Percentiles rank a stretch among this genome's conserved stretches.
Conservation (phyloP, 371 early-diverging fungal species). For the Mucor plumbeus region DNA sequence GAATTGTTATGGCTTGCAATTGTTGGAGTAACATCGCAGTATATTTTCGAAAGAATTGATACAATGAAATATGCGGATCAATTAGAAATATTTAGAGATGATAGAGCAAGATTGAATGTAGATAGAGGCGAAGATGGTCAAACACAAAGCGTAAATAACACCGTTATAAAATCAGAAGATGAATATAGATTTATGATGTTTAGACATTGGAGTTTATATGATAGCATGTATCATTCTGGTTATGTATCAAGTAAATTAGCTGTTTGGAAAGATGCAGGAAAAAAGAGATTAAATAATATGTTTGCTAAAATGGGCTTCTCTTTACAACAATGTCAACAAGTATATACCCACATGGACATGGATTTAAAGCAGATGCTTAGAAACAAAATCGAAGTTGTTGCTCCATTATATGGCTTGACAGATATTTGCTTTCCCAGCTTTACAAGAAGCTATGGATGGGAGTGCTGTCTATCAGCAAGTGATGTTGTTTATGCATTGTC, state of each 20-base stretch:
- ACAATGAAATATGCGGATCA: slow-evolving; percentile 59
- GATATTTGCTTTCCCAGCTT: slow-evolving; percentile 84
- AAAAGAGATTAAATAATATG: slow-evolving; percentile 75
- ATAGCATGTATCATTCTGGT: slow-evolving; percentile 84
- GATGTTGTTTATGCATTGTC: slow-evolving; percentile 83
- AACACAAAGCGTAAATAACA: slow-evolving; percentile 2
- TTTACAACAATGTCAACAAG: slow-evolving; percentile 69
- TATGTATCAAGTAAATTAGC: slow-evolving; percentile 86
- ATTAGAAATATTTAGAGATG: slow-evolving; percentile 61
- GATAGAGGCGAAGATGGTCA: slow-evolving; percentile 11
- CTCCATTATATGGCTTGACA: slow-evolving; percentile 78
- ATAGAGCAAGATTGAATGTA: slow-evolving; percentile 59
- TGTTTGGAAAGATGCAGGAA: slow-evolving; percentile 85
- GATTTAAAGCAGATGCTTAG: slow-evolving; percentile 70
- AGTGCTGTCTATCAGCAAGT: slow-evolving; percentile 73
- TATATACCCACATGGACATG: slow-evolving; percentile 83
- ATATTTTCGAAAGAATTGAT: slow-evolving; percentile 67
- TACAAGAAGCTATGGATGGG: slow-evolving; percentile 80
- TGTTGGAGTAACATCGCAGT: slow-evolving; percentile 74
- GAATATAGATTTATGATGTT: slow-evolving; percentile 87
- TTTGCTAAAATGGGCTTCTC: slow-evolving; percentile 91
- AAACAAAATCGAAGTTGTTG: slow-evolving; percentile 69
- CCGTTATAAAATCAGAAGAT: slow-evolving; percentile 51
- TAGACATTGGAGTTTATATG: slow-evolving; percentile 91
- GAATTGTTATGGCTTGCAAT: slow-evolving; percentile 75